Base-by-base conservation (phyloP, 192 early-diverging fungal species). In the Fimicolochytrium jonesii region DNA sequence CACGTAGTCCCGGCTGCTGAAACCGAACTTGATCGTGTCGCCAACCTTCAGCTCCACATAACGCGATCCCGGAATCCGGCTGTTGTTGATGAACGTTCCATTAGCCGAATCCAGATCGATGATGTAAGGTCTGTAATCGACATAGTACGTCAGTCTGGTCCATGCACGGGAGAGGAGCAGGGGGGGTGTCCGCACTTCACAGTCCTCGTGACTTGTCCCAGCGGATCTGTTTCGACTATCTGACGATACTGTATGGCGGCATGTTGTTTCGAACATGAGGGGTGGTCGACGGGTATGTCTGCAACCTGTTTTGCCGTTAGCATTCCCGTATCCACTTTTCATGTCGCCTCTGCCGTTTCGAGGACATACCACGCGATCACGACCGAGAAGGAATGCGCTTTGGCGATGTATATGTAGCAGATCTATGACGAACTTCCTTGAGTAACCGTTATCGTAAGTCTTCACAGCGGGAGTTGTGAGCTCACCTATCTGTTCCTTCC, bases 201-300 rank as follows among this genome's bases (percentile, higher is more conserved):
- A 3, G 59, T 59, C 22, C 71, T 64, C 1, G 58, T 68, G 1
- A 67, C 29, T 28, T 83, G 69, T 0, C 82, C 80, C 30, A 68
- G 7, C n/a, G 74, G 51, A 46, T 86, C 71, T 0, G 61, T 82
- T 9, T 80, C 69, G 11, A 66, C 73, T 4, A 88, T 68, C 45
- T 83, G 86, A 43, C 93, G 84, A 69, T 80, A 95, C 68, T 97
- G 95, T 30, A 97, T 64, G 0, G 90, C 95, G 2, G 93, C 91
- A 63, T 98, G 95, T 71, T 98, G 95, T 56, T 88, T 90, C 4
- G 92, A 94, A 64, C 90, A 92, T 4, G 92, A 94, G 15, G 92
- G 94, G 58, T 98, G 95, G 73, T 98, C 95, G 3, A 90, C 82
- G 0, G 95, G 94, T 32, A 98, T 86, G 75, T 98, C 95, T 2